Evolutionary conservation across 2,329 filamentous ascomycete species (phyloP).

Genomic region (Aspergillus piperis): DNA sequence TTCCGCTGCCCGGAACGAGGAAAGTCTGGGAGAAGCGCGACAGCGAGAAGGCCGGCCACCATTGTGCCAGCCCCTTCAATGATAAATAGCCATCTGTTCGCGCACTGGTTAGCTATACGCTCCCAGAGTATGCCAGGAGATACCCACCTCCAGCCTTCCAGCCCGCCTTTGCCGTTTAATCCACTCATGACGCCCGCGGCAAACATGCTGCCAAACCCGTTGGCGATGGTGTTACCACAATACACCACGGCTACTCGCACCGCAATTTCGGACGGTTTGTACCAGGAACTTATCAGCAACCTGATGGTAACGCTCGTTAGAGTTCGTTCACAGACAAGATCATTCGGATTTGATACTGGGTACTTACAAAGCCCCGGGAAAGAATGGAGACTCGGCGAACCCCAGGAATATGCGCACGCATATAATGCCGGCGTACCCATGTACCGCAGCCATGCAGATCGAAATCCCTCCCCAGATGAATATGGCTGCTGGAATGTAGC

Average conservation of each 20-base stretch:
- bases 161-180: constrained; percentile 42
- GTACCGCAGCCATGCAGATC: constrained; percentile 42
- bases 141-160: constrained; percentile 40
- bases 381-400: constrained; percentile 62
- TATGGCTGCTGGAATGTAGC: constrained; percentile 42
- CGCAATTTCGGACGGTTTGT: constrained; percentile 63
- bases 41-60: constrained; percentile 34
- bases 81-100: constrained; percentile 37
- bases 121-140: too few species aligned
- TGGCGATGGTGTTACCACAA: constrained; percentile 42
- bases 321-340: not conserved
- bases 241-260: constrained; percentile 50
- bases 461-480: constrained; percentile 24
- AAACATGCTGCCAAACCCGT: constrained; percentile 45
- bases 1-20: constrained; percentile 19
- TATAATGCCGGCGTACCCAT: constrained; percentile 21
- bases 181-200: constrained; percentile 27
- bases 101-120: not conserved
- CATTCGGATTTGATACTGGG: not conserved
- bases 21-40: constrained; percentile 39
- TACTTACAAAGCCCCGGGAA: constrained; percentile 46
- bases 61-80: constrained; percentile 43
- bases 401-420: constrained; percentile 33
- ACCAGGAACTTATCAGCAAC: constrained; percentile 54
- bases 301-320: not conserved